Base-by-base conservation (phyloP, 2,329 filamentous ascomycete genomes). In the Periconia digitata region DNA sequence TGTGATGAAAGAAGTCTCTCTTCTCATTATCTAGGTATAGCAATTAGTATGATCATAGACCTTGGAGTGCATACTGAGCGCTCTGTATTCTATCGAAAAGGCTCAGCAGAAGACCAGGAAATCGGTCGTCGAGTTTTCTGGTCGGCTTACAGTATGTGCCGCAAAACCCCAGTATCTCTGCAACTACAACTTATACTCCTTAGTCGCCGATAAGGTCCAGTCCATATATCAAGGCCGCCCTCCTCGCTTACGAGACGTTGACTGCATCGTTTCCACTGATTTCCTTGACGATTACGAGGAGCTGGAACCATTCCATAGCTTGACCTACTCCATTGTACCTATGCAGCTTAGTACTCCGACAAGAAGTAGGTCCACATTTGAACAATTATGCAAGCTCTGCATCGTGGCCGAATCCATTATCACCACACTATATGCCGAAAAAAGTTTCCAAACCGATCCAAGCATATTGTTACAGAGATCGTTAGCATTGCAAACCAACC, bases 11-110 rank as follows among this genome's bases (percentile, higher is more conserved):
- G 74, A 21, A 80, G 77, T 47, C 72, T 74, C 3, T 76, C 80
- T 1, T 85, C 81, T 81, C 55, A 83, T 4, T 84, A 84, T 50
- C 75, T 77, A 40, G 81, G 80, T 1, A 74, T 80, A 50, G 80
- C 81, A 0, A 80, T 82, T 47, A 73, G 79, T 8, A 77, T 83
- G 66, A 67, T 83, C 20, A 74, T 78, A 43, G 81, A 84, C 55
- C 59, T 84, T 5, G 76, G 79, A 0, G 75, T 83, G 50, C 78
- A 81, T 52, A 70, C 79, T 17, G 72, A 74, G 62, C 65, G 63
- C 43, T 60, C 66, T 36, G 60, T 55, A 32, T 60, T 72, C 44
- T 46, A 64, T 37, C 58, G 54, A 4, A 54, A 58, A 38, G 58
- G 63, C 10, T 71, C 73, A 2, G 72, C 76, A 34, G 76, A 79